Conservation (phyloP, 192 early-diverging fungal species). For the Nowakowskiella sp. region DNA sequence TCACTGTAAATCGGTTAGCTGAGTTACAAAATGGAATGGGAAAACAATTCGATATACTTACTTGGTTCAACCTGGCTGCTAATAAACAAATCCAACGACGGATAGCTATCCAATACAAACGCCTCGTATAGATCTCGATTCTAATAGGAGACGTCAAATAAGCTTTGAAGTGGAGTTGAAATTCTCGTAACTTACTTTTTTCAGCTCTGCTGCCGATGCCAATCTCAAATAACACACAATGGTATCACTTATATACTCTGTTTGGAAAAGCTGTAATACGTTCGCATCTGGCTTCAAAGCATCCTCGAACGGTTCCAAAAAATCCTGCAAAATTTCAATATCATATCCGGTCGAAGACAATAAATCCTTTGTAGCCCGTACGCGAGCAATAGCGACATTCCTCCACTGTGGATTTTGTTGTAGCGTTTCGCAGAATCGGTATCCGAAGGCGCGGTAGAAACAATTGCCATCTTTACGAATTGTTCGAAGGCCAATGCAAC, state of each 20-base stretch:
- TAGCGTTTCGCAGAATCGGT: conserved; percentile 34
- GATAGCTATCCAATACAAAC: conserved; percentile 42
- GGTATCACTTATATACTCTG: conserved; percentile 37
- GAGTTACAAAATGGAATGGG: background rate
- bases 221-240: conserved; percentile 44
- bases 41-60: conserved; percentile 9
- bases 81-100: conserved; percentile 36
- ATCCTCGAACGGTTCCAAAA: conserved; percentile 33
- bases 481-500: conserved; percentile 9
- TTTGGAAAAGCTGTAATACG: conserved; percentile 25
- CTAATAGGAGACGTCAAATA: conserved; percentile 11
- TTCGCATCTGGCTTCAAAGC: conserved; percentile 16
- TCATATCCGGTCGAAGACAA: conserved; percentile 33
- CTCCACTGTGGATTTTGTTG: conserved; percentile 18
- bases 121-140: conserved; percentile 45
- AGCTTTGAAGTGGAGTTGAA: background rate
- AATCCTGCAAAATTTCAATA: conserved; percentile 36
- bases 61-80: conserved; percentile 39
- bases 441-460: conserved; percentile 48
- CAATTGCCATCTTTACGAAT: conserved; percentile 47
- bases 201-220: conserved; percentile 40
- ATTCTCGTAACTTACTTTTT: conserved; percentile 22
- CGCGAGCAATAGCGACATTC: conserved; percentile 2
- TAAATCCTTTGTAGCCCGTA: conserved; percentile 10
- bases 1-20: conserved; percentile 19